Conservation (phyloP, 2,329 filamentous ascomycete species). For the Penicillium paneum region DNA sequence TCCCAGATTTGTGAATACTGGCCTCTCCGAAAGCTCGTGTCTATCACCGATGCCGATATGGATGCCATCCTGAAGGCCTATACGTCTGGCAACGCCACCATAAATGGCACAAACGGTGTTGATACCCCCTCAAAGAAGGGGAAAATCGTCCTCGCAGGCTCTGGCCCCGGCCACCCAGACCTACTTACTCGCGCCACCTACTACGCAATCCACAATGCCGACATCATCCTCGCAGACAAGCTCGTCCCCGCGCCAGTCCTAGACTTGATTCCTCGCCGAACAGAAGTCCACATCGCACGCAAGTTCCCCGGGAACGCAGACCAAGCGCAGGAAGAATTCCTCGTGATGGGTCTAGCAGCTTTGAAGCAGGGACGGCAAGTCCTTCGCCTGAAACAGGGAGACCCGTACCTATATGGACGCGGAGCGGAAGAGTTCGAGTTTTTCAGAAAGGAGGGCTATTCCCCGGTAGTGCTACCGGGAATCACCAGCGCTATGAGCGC, state of each 20-base stretch:
- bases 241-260: slow-evolving; percentile 73
- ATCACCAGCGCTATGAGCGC: slow-evolving; percentile 86
- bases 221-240: slow-evolving; percentile 53
- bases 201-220: slow-evolving; percentile 47
- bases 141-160: slow-evolving; percentile 82
- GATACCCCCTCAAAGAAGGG: slow-evolving; percentile 47
- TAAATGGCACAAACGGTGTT: slow-evolving; percentile 12
- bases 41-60: slow-evolving; percentile 76
- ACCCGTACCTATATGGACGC: slow-evolving; percentile 93
- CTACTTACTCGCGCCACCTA: slow-evolving; percentile 69
- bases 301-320: slow-evolving; percentile 99
- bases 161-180: slow-evolving; percentile 88
- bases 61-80: slow-evolving; percentile 74
- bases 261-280: slow-evolving; percentile 84
- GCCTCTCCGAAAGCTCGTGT: slow-evolving; percentile 78
- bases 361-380: slow-evolving; percentile 71
- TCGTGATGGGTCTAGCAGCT: slow-evolving; percentile 71
- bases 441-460: slow-evolving; percentile 70
- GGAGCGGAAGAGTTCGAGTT: slow-evolving; percentile 89
- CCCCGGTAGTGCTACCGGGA: slow-evolving; percentile 74
- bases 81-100: slow-evolving; percentile 30
- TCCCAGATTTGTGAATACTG: slow-evolving; percentile 98
- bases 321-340: slow-evolving; percentile 83
- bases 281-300: slow-evolving; percentile 83
- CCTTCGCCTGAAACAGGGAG: slow-evolving; percentile 88